Evolutionary conservation across 192 early-diverging fungal species (phyloP).

Genomic region (Rhizoclosmatium globosum): DNA sequence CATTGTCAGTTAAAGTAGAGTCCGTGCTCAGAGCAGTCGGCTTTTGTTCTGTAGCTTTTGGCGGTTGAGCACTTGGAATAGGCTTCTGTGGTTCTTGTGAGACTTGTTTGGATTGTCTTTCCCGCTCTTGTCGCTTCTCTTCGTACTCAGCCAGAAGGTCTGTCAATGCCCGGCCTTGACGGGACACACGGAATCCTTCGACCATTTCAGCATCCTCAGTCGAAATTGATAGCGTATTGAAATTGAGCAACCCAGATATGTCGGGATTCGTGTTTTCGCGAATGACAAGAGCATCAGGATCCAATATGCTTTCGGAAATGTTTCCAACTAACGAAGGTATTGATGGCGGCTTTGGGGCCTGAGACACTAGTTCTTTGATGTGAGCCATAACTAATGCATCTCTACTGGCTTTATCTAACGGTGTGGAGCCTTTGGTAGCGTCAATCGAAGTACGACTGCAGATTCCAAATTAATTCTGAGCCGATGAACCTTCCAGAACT

Average conservation of each 20-base stretch:
- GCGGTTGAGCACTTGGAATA: not conserved
- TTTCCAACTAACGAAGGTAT: not conserved
- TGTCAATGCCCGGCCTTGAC: not conserved
- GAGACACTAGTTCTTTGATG: constrained; percentile 14
- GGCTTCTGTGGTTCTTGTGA: not conserved
- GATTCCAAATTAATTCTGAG: not conserved
- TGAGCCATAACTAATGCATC: not conserved
- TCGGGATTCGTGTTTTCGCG: not conserved
- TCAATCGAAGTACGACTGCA: not conserved
- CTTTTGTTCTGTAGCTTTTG: not conserved
- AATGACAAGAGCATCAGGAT: constrained; percentile 22
- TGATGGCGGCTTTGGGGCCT: constrained; percentile 6
- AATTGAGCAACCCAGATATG: not conserved
- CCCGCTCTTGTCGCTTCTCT: not conserved
- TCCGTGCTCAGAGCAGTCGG: not conserved
- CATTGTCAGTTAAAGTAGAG: too few relatives aligned
- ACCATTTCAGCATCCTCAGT: constrained; percentile 4
- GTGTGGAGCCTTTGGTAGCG: not conserved
- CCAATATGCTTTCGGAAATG: not conserved
- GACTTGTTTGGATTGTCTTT: not conserved
- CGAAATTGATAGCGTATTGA: not conserved
- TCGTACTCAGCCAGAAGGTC: constrained; percentile 4
- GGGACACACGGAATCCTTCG: constrained; percentile 3
- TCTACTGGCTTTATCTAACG: not conserved
- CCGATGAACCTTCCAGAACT: not conserved